Evolutionary conservation across 1,284 basidiomycete species (phyloP), one percentile per base, ranked within the genome.

Genomic region (Caloboletus firmus): DNA sequence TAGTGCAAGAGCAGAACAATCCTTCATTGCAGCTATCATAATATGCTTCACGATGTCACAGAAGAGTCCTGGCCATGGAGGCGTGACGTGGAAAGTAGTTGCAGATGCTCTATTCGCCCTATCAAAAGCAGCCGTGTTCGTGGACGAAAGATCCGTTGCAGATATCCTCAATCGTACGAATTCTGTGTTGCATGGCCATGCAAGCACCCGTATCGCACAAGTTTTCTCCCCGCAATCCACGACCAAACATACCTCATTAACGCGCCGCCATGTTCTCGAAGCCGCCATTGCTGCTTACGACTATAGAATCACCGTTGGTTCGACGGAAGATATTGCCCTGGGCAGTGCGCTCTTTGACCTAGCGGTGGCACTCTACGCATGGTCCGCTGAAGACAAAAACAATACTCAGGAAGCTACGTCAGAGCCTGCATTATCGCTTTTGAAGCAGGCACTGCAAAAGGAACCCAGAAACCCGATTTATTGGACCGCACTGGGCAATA

Each of bases 31-130:
- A 11, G 78, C 87, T 1, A 77, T 96, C 46, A 64, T 66, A 6
- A 74, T 82, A 6, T 80, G 85, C 5, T 68, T 85, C n/a, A 67
- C 74, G 35, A 78, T 87, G 2, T 73, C 93, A 48, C 70, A 77
- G 31, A 72, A 76, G 11, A 82, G 81, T 41, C 69, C 80, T 37
- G 84, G 83, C 6, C 88, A 90, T 71, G 81, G 88, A 34, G 76
- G 80, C 5, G 78, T 93, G 22, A 85, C 82, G 0, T 98, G 96
- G 95, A 99, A 98, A 72, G 76, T 86, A 4, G 78, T 88, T 11
- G 90, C 83, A 0, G 96, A 99, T 70, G 85, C 89, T 1, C 72
- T 91, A 3, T 86, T 85, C 61, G 76, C 81, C 47, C 72, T 95
- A 0, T 87, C 88, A 2, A 67, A 67, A 18, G 71, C 74, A 34